A percentile compares a stretch with the other conserved stretches of the same genome.
These are phyloP conservation scores for Glonium stellatum DNA, from an alignment of 495 filamentous ascomycete genomes.

Conservation along the genomic window DNA sequence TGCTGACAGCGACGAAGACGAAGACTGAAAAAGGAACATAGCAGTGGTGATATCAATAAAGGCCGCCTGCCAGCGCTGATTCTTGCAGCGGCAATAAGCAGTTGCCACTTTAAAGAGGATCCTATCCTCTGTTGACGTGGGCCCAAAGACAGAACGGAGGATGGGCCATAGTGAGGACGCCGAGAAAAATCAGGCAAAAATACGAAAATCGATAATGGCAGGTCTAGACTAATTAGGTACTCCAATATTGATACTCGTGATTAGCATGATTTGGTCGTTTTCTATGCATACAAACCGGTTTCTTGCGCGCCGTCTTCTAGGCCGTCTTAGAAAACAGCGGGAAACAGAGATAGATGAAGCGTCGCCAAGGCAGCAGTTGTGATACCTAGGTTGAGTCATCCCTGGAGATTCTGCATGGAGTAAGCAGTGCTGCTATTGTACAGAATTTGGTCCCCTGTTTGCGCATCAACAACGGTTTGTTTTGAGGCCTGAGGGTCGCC, in stretches of 20 bases:
- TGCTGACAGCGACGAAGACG: slow-evolving; percentile 73
- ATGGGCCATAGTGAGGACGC: neutral
- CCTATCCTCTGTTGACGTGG: neutral
- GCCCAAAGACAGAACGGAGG: neutral
- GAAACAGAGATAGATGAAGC: too few species aligned
- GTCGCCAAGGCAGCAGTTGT: too few species aligned
- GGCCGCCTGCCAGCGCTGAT: neutral
- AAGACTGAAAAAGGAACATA: slow-evolving; percentile 32
- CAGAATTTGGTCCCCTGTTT: neutral
- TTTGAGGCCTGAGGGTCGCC: neutral
- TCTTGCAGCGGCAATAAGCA: neutral
- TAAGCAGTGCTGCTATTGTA: neutral
- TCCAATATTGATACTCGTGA: neutral
- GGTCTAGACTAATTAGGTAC: neutral
- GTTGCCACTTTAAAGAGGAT: neutral
- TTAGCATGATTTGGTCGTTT: neutral
- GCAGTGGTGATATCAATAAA: slow-evolving; percentile 14
- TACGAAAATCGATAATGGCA: neutral
- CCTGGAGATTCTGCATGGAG: neutral
- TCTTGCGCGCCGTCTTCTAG: neutral
- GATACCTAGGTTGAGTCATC: too few species aligned
- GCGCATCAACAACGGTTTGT: neutral
- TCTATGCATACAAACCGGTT: neutral
- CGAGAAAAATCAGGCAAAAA: neutral
- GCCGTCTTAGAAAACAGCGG: too few species aligned